Evolutionary conservation across 2,329 filamentous ascomycete species (phyloP).

Genomic region (Ophiostoma ulmi): DNA sequence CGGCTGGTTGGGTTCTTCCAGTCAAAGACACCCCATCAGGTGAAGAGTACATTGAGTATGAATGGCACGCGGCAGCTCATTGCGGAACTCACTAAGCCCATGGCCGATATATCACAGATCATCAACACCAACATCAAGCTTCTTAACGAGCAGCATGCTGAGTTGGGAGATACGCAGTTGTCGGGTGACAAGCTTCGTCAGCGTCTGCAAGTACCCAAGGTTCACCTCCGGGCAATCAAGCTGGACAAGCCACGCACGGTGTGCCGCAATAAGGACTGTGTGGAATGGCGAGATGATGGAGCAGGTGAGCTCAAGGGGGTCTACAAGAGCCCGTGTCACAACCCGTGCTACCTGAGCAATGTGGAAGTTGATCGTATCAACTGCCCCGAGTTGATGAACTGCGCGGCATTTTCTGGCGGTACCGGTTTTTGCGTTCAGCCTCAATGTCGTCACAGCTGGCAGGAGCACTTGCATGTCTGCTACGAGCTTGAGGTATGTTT

Average conservation of each 20-base stretch:
- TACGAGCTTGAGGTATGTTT: not conserved
- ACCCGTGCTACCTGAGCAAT: not conserved
- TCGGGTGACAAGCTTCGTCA: not conserved
- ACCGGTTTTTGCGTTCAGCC: not conserved
- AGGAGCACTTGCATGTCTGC: not conserved
- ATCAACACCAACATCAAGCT: slow-evolving; percentile 34
- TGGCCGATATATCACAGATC: slow-evolving; percentile 35
- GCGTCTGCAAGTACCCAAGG: not conserved
- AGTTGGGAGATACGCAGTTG: not conserved
- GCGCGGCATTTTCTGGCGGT: not conserved
- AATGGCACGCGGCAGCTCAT: slow-evolving; percentile 38
- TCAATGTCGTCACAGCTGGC: not conserved
- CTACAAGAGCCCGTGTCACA: not conserved
- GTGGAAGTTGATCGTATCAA: not conserved
- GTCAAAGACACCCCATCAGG: slow-evolving; percentile 32
- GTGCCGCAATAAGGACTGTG: not conserved
- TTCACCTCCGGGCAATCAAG: not conserved
- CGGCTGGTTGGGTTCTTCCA: slow-evolving; percentile 35
- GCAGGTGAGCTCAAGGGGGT: not conserved
- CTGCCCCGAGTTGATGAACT: not conserved
- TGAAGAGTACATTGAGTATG: slow-evolving; percentile 38
- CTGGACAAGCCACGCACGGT: not conserved
- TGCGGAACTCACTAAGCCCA: slow-evolving; percentile 36
- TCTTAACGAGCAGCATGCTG: slow-evolving; percentile 28
- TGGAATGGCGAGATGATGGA: not conserved